phyloP scores from a whole-genome alignment of 2,329 filamentous ascomycete species.

The Zymoseptoria pseudotritici region DNA sequence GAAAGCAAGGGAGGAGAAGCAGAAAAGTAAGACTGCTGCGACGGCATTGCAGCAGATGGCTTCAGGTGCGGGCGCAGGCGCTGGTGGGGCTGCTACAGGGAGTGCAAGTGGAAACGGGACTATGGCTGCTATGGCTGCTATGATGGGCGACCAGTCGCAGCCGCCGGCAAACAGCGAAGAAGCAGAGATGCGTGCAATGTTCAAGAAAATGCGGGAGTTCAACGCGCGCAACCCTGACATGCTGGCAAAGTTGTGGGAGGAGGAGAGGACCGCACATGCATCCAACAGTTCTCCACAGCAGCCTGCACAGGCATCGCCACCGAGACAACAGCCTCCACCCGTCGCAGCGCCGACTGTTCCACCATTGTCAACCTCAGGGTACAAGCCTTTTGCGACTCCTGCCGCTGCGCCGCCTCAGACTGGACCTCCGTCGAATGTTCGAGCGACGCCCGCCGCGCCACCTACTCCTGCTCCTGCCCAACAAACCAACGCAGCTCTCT shows the following conservation, averaged over 20 bases:
- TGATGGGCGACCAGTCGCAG: constrained; percentile 13
- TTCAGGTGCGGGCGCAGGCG: constrained; percentile 8
- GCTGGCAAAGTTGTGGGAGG: constrained; percentile 49
- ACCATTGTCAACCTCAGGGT: background rate
- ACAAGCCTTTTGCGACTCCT: background rate
- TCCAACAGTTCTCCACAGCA: constrained; percentile 5
- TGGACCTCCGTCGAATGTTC: background rate
- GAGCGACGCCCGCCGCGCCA: background rate
- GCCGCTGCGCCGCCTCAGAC: background rate
- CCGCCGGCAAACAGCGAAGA: constrained; percentile 36
- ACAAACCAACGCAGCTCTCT: constrained; percentile 33
- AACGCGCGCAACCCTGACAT: constrained; percentile 48
- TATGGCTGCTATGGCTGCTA: constrained; percentile 11
- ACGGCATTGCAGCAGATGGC: constrained; percentile 22
- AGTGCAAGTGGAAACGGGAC: constrained; percentile 3
- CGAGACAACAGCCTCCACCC: background rate
- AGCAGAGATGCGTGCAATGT: constrained; percentile 47
- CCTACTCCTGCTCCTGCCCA: background rate
- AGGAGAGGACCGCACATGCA: constrained; percentile 39
- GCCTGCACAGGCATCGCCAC: constrained; percentile 5
- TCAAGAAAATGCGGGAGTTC: constrained; percentile 52
- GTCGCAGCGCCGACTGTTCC: background rate
- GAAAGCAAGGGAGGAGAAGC: constrained; percentile 23
- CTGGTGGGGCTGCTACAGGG: constrained; percentile 7
- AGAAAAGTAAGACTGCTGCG: constrained; percentile 24